Percentiles rank a stretch among this genome's conserved stretches.
These are phyloP conservation scores for Apodospora peruviana DNA, from an alignment of 495 filamentous ascomycete species.

Conservation along the genomic window DNA sequence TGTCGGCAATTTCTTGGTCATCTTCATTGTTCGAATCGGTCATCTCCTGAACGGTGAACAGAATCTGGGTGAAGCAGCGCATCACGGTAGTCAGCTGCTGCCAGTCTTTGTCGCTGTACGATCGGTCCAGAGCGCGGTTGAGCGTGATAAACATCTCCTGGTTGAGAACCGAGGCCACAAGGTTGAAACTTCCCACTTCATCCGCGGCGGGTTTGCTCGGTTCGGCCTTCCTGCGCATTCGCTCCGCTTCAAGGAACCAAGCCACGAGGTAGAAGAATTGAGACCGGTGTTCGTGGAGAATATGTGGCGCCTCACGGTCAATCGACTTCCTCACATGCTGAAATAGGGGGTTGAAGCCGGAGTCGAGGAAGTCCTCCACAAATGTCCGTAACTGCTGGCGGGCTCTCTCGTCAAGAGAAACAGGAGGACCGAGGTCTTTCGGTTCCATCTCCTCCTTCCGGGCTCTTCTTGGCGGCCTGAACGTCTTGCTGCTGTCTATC, in stretches of 20 bases:
- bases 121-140: constrained; percentile 73
- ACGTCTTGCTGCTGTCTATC: constrained; percentile 90
- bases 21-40: constrained; percentile 76
- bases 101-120: constrained; percentile 79
- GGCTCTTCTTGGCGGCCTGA: constrained; percentile 67
- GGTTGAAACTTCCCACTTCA: constrained; percentile 73
- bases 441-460: constrained; percentile 59
- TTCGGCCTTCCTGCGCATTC: constrained; percentile 58
- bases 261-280: constrained; percentile 91
- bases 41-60: constrained; percentile 97
- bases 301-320: constrained; percentile 82
- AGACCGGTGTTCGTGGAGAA: constrained; percentile 62
- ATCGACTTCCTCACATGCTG: constrained; percentile 79
- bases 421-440: constrained; percentile 70
- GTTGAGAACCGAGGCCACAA: constrained; percentile 83
- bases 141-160: constrained; percentile 89
- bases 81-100: constrained; percentile 79
- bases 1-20: constrained; percentile 96
- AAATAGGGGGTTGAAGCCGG: constrained; percentile 92
- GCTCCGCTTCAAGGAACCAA: constrained; percentile 93
- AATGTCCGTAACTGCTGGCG: constrained; percentile 70
- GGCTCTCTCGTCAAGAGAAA: constrained; percentile 60
- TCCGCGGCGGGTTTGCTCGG: constrained; percentile 35
- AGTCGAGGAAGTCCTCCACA: constrained; percentile 91
- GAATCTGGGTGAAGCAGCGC: constrained; percentile 79